These are phyloP conservation scores for Lecanicillium sp. DNA, from an alignment of 2,329 filamentous ascomycete species.

Conservation along the genomic window DNA sequence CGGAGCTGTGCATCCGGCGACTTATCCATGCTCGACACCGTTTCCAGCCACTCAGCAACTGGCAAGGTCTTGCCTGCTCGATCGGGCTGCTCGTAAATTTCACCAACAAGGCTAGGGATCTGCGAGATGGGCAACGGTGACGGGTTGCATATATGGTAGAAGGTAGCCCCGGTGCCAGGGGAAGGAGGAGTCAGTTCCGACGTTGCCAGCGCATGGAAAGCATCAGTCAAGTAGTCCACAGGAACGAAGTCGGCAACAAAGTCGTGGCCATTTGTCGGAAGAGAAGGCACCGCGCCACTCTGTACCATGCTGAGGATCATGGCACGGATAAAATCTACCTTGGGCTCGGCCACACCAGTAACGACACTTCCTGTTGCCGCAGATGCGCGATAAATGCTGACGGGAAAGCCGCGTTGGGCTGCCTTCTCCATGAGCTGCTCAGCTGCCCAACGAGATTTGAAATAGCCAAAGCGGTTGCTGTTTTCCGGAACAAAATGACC, in stretches of 20 bases:
- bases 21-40: not conserved
- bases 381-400: slow-evolving; percentile 11
- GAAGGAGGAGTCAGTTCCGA: not conserved
- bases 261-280: not conserved
- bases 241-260: slow-evolving; percentile 1
- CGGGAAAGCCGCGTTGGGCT: slow-evolving; percentile 17
- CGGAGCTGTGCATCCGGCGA: not conserved
- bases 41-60: not conserved
- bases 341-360: not conserved
- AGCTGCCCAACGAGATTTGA: slow-evolving; percentile 18
- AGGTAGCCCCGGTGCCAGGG: not conserved
- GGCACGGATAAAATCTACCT: not conserved
- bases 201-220: not conserved
- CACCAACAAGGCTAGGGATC: not conserved
- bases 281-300: not conserved
- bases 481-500: too few relatives aligned
- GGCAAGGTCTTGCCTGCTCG: not conserved
- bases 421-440: slow-evolving; percentile 16
- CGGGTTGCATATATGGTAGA: not conserved
- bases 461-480: slow-evolving; percentile 17
- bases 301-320: not conserved
- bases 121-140: not conserved
- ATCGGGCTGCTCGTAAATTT: not conserved
- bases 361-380: slow-evolving; percentile 5
- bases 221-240: not conserved